Evolutionary conservation across 495 filamentous ascomycete genomes (phyloP), one percentile per base, ranked within the genome.

Genomic region (Aspergillus funiculosus): DNA sequence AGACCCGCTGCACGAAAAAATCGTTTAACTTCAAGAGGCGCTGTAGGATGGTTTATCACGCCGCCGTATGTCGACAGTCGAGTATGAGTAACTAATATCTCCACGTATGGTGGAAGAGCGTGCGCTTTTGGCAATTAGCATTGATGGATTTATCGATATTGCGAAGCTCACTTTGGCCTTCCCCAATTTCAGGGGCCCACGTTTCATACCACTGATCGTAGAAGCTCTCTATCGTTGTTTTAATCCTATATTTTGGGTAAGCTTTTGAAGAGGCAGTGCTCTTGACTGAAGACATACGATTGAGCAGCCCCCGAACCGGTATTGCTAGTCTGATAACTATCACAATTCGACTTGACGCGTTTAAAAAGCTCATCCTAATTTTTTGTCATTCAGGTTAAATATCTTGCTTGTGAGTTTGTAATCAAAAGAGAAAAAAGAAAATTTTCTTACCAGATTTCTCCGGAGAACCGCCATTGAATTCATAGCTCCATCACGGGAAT

Each of bases 21-120:
- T 29, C 78, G 78, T 27, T 83, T 82, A 2, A 85, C 82, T 61
- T 81, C 79, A 3, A 78, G 62, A 1, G 83, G 81, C 0, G 82
- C 82, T 22, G 82, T 85, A 18, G 79, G 79, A 50, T 87, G 81
- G 56, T 87, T 87, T 56, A 87, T 85, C 9, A 87, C 81, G 39
- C 76, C 77, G 37, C 79, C 77, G 58, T 86, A 86, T n/a, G 81
- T 81, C 19, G 83, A 86, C 14, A 87, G 57, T 31, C 79, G 74
- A 20, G 81, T 85, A 55, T 87, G 83, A 4, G 76, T 83, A n/a
- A 83, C 77, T 10, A 87, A 65, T 37, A 87, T 87, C 40, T 86
- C 80, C 19, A 87, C 82, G 48, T 87, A 87, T 1, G 83, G 83
- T 3, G 83, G 82, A 9, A 85, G 71, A 6, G 74, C 74, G 19